Evolutionary conservation across 1,284 basidiomycete genomes (phyloP).

Genomic region (Moesziomyces antarcticus): DNA sequence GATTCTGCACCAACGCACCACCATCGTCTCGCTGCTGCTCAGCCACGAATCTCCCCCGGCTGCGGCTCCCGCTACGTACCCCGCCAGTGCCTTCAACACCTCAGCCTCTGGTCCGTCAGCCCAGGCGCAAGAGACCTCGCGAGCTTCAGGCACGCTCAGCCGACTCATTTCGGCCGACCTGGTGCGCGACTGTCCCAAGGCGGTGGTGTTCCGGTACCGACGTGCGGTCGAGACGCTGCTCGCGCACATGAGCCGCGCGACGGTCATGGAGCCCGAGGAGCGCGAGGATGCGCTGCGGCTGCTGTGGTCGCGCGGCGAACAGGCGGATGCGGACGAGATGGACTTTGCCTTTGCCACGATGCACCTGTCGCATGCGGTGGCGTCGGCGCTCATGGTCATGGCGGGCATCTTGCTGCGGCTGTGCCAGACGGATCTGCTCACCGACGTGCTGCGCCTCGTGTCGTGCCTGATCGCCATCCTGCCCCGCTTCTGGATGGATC

Average conservation of each 20-base stretch:
- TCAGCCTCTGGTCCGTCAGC: conserved; percentile 20
- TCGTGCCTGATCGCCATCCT: conserved; percentile 20
- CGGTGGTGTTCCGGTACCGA: conserved; percentile 29
- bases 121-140: neutral
- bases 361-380: conserved; percentile 36
- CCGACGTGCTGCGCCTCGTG: conserved; percentile 37
- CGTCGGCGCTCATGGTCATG: conserved; percentile 37
- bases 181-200: conserved; percentile 17
- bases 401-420: conserved; percentile 42
- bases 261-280: conserved; percentile 30
- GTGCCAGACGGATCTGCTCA: conserved; percentile 38
- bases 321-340: conserved; percentile 18
- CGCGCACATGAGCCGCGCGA: conserved; percentile 23
- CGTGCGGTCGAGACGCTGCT: conserved; percentile 33
- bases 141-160: conserved; percentile 25
- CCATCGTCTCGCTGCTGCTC: conserved; percentile 38
- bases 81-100: conserved; percentile 34
- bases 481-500: conserved; percentile 38
- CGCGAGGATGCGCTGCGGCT: conserved; percentile 30
- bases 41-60: conserved; percentile 18
- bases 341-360: conserved; percentile 35
- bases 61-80: conserved; percentile 19
- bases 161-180: conserved; percentile 41
- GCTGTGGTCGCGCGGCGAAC: conserved; percentile 7
- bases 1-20: conserved; percentile 34